Base-by-base conservation (phyloP, 2,329 filamentous ascomycete species). In the Pseudohalonectria lignicola region DNA sequence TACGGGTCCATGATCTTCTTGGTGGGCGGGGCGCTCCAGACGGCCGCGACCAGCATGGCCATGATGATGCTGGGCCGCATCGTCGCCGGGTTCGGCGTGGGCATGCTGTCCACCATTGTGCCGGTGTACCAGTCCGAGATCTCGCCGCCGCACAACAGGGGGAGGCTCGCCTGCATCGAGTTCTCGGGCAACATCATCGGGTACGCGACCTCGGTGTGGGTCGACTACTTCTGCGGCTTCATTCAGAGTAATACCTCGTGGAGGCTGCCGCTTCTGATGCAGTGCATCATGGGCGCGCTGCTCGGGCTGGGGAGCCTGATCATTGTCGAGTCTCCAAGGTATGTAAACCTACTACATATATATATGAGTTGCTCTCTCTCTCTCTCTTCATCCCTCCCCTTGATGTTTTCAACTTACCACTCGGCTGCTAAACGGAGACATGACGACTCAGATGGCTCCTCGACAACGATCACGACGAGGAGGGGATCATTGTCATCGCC, bases 141-240 rank as follows among this genome's bases (percentile, higher is more conserved):
- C 53, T 95, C 90, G 31, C 92, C 92, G 35, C 87, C 92, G 5
- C 92, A 98, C 55, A 96, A 94, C 60, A 76, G 92, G 51, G 92
- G 92, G 45, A 93, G 92, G 62, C 71, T 98, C 44, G 92, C 90
- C 18, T 96, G 92, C 59, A 96, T 98, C 48, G 92, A 98, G 59
- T 98, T 96, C 54, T 90, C 90, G 0, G 92, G 92, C 39, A 98
- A 98, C 61, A 94, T 98, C 45, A 81, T 86, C 43, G 92, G 92
- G 23, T 98, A 98, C 57, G 82, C 90, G 39, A 87, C 86, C 38
- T 96, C 90, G 49, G 90, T 96, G 17, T 98, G 92, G 92, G 90
- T 96, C 20, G 92, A 98, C 60, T 98, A 96, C 62, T 90, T 92
- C 52, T 95, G 88, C 61, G 92, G 85, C 41, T 95, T 72, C 55